Percentiles rank a stretch among this genome's conserved stretches.
These are phyloP conservation scores for Leccinum imitatum DNA, from an alignment of 768 basidiomycete genomes.

Conservation along the genomic window DNA sequence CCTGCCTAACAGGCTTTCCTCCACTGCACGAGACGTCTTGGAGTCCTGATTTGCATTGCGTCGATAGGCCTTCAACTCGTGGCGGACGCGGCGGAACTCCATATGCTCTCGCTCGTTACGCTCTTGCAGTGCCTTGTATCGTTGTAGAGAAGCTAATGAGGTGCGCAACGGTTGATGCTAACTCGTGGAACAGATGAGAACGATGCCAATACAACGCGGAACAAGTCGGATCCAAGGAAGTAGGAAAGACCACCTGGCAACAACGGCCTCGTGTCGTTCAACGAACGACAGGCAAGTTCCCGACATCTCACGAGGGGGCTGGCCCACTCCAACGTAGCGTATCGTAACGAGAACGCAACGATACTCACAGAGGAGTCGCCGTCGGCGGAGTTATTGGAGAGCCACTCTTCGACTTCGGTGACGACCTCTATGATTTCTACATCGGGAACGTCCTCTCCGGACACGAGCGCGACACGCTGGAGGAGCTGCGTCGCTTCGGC, in stretches of 20 bases:
- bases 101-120: slow-evolving; percentile 32
- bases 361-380: slow-evolving; percentile 35
- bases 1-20: slow-evolving; percentile 35
- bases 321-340: neutral
- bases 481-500: slow-evolving; percentile 37
- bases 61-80: slow-evolving; percentile 31
- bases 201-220: slow-evolving; percentile 13
- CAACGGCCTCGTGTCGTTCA: neutral
- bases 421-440: slow-evolving; percentile 39
- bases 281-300: neutral
- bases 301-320: neutral
- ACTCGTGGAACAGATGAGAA: slow-evolving; percentile 24
- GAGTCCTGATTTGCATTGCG: slow-evolving; percentile 32
- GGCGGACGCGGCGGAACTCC: slow-evolving; percentile 34
- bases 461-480: slow-evolving; percentile 36
- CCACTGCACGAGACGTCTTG: slow-evolving; percentile 36
- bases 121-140: slow-evolving; percentile 39
- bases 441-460: slow-evolving; percentile 32
- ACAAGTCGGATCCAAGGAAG: slow-evolving; percentile 20
- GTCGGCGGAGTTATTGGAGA: slow-evolving; percentile 41
- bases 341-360: slow-evolving; percentile 2
- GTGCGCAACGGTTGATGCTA: slow-evolving; percentile 35
- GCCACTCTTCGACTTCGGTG: slow-evolving; percentile 52
- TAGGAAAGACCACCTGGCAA: neutral
- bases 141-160: slow-evolving; percentile 36